phyloP scores from a whole-genome alignment of 805 yeast species.

The Kazachstania psychrophila region DNA sequence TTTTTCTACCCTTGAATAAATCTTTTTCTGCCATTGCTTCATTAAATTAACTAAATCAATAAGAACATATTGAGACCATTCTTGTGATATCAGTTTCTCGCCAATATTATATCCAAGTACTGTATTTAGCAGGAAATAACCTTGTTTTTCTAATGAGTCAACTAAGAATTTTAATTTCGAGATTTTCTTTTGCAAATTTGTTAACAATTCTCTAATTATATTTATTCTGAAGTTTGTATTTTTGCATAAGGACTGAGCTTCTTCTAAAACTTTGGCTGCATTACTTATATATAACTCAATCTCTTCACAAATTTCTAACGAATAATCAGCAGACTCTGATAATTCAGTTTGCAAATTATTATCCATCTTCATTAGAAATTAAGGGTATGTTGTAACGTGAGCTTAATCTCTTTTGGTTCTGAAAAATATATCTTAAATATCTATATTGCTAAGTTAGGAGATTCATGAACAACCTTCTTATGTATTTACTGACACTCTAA shows the following conservation, averaged over 20 bases:
- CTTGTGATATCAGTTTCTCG: conserved; percentile 18
- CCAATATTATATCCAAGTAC: conserved; percentile 25
- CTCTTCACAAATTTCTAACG: background rate
- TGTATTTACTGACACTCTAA: too few species aligned
- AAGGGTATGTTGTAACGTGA: too few species aligned
- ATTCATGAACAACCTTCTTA: too few species aligned
- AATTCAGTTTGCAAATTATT: too few species aligned
- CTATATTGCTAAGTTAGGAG: too few species aligned
- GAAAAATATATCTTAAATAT: too few species aligned
- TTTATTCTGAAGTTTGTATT: conserved; percentile 33
- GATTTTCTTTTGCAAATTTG: background rate
- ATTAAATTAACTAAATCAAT: conserved; percentile 18
- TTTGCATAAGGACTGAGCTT: conserved; percentile 45
- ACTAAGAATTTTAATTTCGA: conserved; percentile 35
- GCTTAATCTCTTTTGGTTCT: too few species aligned
- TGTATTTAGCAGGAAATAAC: conserved; percentile 32
- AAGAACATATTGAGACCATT: conserved; percentile 18
- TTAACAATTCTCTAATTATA: background rate
- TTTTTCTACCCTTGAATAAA: conserved; percentile 27
- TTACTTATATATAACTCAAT: background rate
- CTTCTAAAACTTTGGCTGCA: conserved; percentile 31
- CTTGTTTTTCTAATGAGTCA: conserved; percentile 40
- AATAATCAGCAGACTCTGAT: background rate
- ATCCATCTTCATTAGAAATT: too few species aligned
- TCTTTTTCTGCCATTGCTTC: conserved; percentile 25